Evolutionary conservation across 2,329 filamentous ascomycete genomes (phyloP), one percentile per base, ranked within the genome.

Genomic region (Botrytis porri): DNA sequence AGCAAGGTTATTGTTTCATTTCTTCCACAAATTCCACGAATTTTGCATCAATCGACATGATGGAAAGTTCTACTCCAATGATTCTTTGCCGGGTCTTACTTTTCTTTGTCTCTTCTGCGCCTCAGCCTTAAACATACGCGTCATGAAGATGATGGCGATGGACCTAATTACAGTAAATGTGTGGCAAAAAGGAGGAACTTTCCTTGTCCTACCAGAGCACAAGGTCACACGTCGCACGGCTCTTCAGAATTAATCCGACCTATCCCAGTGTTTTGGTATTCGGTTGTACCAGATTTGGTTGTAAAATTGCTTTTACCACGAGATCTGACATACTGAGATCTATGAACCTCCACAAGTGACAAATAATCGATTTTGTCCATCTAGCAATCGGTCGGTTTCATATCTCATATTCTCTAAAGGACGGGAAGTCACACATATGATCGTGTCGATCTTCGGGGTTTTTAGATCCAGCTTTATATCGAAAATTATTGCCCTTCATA

Each of bases 81-180:
- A 32, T 57, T 57, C 16, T 25, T 32, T 54, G 20, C 48, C 20
- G 35, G 32, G 9, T 67, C 39, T 25, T 41, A 37, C 18, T 41
- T 57, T 57, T 57, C 39, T 20, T 25, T 69, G 57, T 41, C 3
- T 25, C 16, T 32, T 57, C 9, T 32, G 8, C 39, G 48, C 65
- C 65, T 69, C 48, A 69, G 65, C 65, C 65, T 69, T 59, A 57
- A 32, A 41, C 37, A 69, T 41, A 57, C 48, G 48, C 65, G 65
- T 69, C 65, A 69, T 69, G 18, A 9, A 20, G 29, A 18, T 57
- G 35, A 37, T n/a, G 39, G 48, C n/a, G 37, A 57, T 67, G 18
- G 5, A 41, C n/a, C 25, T 4, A 25, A 18, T n/a, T 67, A 41
- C 43, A 54, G 48, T 41, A 16, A 6, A 67, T 57, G 37, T 32